Evolutionary conservation across 2,329 filamentous ascomycete genomes (phyloP).

Genomic region (Xylaria sp.): DNA sequence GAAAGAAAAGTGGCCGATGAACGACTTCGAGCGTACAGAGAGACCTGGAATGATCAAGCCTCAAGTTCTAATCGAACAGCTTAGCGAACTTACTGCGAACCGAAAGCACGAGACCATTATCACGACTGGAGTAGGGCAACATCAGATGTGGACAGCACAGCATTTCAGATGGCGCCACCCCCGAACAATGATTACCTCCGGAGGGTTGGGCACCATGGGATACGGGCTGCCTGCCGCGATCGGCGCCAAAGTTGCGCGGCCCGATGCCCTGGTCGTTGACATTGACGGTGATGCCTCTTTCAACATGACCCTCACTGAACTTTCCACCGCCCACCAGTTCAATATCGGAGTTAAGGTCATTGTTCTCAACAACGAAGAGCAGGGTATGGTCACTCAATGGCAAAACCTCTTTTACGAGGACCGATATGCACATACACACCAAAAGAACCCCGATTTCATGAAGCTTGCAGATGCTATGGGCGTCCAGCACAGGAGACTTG

Average conservation of each 20-base stretch:
- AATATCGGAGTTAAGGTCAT: conserved; percentile 97
- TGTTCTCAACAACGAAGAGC: conserved; percentile 95
- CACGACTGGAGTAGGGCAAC: conserved; percentile 92
- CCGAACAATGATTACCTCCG: conserved; percentile 94
- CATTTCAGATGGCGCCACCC: conserved; percentile 73
- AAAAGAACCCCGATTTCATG: conserved; percentile 95
- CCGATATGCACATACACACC: conserved; percentile 90
- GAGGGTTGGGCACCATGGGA: conserved; percentile 95
- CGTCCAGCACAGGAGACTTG: conserved; percentile 77
- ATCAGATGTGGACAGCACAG: conserved; percentile 99
- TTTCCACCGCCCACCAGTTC: conserved; percentile 93
- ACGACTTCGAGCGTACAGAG: conserved; percentile 81
- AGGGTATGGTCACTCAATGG: conserved; percentile 99
- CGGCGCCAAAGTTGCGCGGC: conserved; percentile 67
- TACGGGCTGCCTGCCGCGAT: conserved; percentile 95
- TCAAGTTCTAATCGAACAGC: conserved; percentile 89
- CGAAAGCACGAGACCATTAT: conserved; percentile 88
- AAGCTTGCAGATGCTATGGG: conserved; percentile 94
- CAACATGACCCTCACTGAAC: conserved; percentile 97
- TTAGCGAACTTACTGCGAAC: conserved; percentile 83
- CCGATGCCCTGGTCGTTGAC: conserved; percentile 87
- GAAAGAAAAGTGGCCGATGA: conserved; percentile 91
- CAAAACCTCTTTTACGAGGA: conserved; percentile 98
- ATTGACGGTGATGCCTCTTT: conserved; percentile 99
- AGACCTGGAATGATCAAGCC: conserved; percentile 99